Base-by-base conservation (phyloP, 495 filamentous ascomycete genomes). In the Amniculicola lignicola region DNA sequence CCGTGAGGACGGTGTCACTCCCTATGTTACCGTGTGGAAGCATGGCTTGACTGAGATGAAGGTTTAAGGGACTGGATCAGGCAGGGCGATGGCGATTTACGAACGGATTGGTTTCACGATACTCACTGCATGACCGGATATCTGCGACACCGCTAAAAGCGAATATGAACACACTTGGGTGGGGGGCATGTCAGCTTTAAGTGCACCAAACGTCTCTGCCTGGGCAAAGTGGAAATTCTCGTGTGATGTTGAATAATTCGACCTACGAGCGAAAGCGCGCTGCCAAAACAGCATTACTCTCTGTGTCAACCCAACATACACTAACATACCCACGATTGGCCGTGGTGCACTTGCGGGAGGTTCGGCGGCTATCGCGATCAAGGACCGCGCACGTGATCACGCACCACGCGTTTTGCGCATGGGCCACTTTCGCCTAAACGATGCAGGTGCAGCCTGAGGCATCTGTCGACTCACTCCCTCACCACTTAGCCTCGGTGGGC, bases 11-110 rank as follows among this genome's bases (percentile, higher is more conserved):
- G 93, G 93, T 71, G 72, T 86, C 56, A 97, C 92, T 23, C 93
- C 93, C 29, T 98, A 77, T 66, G 78, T 96, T 49, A 84, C 81
- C 55, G 76, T 95, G 78, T 98, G 93, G 94, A 96, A 96, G 82
- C 85, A 96, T 73, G 94, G 93, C 63, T 77, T 98, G 64, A 79
- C 75, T 58, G 86, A 86, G 78, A 81, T 82, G 79, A 98, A 98
- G 84, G 92, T 97, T 57, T 98, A 89, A 83, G 33, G 25, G 27
- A 14, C 11, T 36, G 51, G 12, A 27, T 38, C 35, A 12, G 12
- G 18, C 43, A 28, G 11, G 44, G 22, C 16, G 29, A 24, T 19
- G 31, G 25, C 25, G 27, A 19, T 14, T 29, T 16, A 40, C 29
- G n/a, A n/a, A n/a, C n/a, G n/a, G n/a, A n/a, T 59, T 47, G 35